A percentile compares a stretch with the other conserved stretches of the same genome.
Evolutionary conservation across 1,139 yeast species (phyloP).

Genomic region (Taiozyma sp.): DNA sequence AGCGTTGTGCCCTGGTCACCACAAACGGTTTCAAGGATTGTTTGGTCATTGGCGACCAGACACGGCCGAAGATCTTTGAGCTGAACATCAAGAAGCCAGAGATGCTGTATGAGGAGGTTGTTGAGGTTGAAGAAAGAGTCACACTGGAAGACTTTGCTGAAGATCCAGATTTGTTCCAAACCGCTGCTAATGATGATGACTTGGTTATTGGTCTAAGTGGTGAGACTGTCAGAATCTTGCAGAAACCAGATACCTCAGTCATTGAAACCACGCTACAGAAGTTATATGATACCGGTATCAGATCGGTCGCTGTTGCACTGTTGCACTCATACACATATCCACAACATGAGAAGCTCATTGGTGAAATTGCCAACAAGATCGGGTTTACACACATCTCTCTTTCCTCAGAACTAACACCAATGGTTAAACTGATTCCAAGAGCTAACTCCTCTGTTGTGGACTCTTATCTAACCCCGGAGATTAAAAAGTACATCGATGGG

Average conservation of each 20-base stretch:
- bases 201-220: slow-evolving; percentile 55
- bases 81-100: slow-evolving; percentile 54
- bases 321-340: slow-evolving; percentile 70
- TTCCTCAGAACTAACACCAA: slow-evolving; percentile 64
- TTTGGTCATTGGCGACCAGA: slow-evolving; percentile 65
- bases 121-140: slow-evolving; percentile 70
- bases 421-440: slow-evolving; percentile 67
- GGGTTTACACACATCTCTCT: slow-evolving; percentile 64
- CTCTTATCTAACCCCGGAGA: slow-evolving; percentile 74
- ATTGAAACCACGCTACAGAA: slow-evolving; percentile 36
- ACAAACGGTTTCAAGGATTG: slow-evolving; percentile 68
- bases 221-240: slow-evolving; percentile 53
- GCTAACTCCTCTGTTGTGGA: slow-evolving; percentile 75
- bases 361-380: slow-evolving; percentile 49
- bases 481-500: slow-evolving; percentile 53
- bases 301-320: slow-evolving; percentile 63
- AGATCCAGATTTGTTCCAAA: slow-evolving; percentile 39
- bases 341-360: slow-evolving; percentile 56
- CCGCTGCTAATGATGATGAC: slow-evolving; percentile 26
- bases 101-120: slow-evolving; percentile 56
- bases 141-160: slow-evolving; percentile 65
- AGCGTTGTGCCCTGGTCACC: slow-evolving; percentile 55
- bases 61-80: slow-evolving; percentile 54
- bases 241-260: slow-evolving; percentile 40
- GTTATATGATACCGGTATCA: slow-evolving; percentile 50